Conservation (phyloP, 768 basidiomycete genomes). For the Albatrellus ellisii region DNA sequence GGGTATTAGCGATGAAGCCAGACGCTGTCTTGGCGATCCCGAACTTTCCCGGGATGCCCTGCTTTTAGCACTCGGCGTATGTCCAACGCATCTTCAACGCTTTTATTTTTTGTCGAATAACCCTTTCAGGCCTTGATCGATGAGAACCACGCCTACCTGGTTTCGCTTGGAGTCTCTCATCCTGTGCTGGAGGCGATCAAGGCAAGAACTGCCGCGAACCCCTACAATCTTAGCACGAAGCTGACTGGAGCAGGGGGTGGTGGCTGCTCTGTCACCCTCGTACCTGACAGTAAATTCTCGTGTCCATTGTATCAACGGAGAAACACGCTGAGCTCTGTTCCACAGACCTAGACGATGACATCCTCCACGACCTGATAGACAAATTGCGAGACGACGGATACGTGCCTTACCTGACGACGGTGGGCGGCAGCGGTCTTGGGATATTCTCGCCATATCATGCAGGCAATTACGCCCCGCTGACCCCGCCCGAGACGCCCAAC, state of each 20-base stretch:
- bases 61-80: slow-evolving; percentile 54
- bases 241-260: slow-evolving; percentile 97
- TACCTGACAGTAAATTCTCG: slow-evolving; percentile 69
- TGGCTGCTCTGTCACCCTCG: slow-evolving; percentile 91
- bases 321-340: background rate
- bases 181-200: slow-evolving; percentile 74
- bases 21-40: slow-evolving; percentile 57
- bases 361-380: slow-evolving; percentile 43
- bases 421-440: slow-evolving; percentile 89
- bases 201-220: slow-evolving; percentile 45
- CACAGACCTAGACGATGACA: slow-evolving; percentile 57
- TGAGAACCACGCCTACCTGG: slow-evolving; percentile 83
- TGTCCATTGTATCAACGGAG: slow-evolving; percentile 8
- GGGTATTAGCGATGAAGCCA: slow-evolving; percentile 72
- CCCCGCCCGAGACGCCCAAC: slow-evolving; percentile 18
- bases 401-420: slow-evolving; percentile 79
- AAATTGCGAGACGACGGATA: slow-evolving; percentile 53
- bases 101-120: slow-evolving; percentile 5
- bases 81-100: slow-evolving; percentile 16
- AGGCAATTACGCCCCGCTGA: slow-evolving; percentile 14
- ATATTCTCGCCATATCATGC: slow-evolving; percentile 51
- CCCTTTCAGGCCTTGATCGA: slow-evolving; percentile 54
- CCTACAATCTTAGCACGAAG: slow-evolving; percentile 76
- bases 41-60: slow-evolving; percentile 54
- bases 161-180: slow-evolving; percentile 83